Base-by-base conservation (phyloP, 345 rosid species). In the Brassica cretica region DNA sequence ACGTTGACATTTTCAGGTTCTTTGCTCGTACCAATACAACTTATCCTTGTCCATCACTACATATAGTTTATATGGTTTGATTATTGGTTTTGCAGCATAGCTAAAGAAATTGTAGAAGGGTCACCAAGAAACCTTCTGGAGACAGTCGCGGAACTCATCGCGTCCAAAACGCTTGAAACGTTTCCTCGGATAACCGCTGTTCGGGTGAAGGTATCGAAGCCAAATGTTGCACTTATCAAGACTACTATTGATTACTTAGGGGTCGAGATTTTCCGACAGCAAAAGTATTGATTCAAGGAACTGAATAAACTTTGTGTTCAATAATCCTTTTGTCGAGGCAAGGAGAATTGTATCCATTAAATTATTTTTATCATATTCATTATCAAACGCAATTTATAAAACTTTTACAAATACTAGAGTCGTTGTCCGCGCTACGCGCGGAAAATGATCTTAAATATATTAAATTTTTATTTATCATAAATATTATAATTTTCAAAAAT, bases 1-100 rank as follows among this genome's bases (percentile, higher is more conserved):
- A 92, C 37, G 90, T 95, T n/a, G 90, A 85, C 60, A 89, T 95
- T 76, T 95, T 89, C 84, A 82, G 88, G 98, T 91, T 49, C 5
- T 46, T 74, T 37, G 64, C 27, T 15, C 19, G 29, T 73, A 60
- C 58, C 15, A 39, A 8, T 14, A 37, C 10, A 19, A 25, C 9
- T 5, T 6, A 2, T 32, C 41, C 41, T n/a, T 30, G 44, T 2
- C 35, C 19, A 12, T 21, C 35, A 30, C 35, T 71, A 21, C 3
- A 7, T 55, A 2, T 16, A 16, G 60, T 6, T 49, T 41, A 41
- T 10, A 55, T 56, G 5, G 21, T 18, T 56, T 49, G 49, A 24
- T 51, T 30, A 21, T 63, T 56, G 66, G 21, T 72, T 41, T 39
- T 37, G 83, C 88, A 95, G 99, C 76, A 68, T 93, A 49, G 96